These are phyloP conservation scores for Tetrahymena malaccensis DNA, from an alignment of 73 alveolate species.

Conservation along the genomic window DNA sequence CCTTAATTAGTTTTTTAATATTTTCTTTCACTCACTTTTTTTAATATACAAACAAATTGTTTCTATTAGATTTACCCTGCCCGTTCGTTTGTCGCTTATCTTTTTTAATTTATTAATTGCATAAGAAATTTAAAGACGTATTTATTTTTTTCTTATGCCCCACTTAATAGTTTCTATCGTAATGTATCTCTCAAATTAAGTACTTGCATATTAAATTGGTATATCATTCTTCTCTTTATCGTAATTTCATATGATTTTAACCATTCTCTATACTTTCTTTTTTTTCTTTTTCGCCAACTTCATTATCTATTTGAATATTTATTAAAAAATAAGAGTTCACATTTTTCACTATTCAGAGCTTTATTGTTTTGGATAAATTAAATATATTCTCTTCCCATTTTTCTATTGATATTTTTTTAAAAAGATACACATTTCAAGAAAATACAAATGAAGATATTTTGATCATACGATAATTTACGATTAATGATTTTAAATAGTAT, in stretches of 20 bases:
- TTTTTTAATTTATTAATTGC: not conserved
- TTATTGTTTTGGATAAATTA: not conserved
- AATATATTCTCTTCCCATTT: not conserved
- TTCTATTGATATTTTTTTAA: no score
- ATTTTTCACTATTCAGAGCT: not conserved
- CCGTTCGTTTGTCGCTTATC: not conserved
- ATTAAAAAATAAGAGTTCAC: not conserved
- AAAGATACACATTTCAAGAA: not conserved
- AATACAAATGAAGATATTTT: not conserved
- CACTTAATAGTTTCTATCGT: not conserved
- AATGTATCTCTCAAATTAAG: not conserved
- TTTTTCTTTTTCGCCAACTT: not conserved
- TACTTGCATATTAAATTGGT: not conserved
- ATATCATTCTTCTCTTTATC: not conserved
- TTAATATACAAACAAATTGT: not conserved
- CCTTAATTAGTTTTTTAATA: not conserved
- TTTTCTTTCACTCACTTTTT: not conserved
- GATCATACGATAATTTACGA: not conserved
- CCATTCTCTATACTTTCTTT: not conserved
- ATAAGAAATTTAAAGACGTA: not conserved
- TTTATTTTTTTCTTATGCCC: not conserved
- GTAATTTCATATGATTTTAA: not conserved
- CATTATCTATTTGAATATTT: not conserved
- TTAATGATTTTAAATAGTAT: not conserved
- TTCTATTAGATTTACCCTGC: not conserved